Conservation (phyloP, 805 yeast genomes). For the Wickerhamiella nectarea region DNA sequence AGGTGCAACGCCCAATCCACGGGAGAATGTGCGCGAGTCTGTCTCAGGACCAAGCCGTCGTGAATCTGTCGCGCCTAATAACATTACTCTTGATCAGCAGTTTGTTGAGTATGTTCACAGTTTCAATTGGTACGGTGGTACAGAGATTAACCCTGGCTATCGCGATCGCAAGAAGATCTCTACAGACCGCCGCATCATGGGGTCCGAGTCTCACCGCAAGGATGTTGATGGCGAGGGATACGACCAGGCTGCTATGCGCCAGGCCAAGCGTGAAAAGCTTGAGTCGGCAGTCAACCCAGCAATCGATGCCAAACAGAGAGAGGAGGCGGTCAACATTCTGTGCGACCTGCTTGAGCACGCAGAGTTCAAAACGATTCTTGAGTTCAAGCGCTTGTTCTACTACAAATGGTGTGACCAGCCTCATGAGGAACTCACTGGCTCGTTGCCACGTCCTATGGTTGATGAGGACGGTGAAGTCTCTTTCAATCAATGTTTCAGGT, state of each 20-base stretch:
- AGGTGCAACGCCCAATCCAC: not conserved
- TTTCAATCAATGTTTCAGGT: slow-evolving; percentile 31
- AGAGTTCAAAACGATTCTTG: slow-evolving; percentile 18
- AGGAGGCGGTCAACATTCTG: slow-evolving; percentile 21
- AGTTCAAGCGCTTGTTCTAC: slow-evolving; percentile 23
- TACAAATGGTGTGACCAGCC: slow-evolving; percentile 8
- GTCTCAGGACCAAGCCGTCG: too few species aligned
- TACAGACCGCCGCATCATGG: slow-evolving; percentile 66
- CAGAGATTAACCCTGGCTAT: slow-evolving; percentile 66
- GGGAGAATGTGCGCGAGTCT: too few species aligned
- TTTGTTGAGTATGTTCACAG: slow-evolving; percentile 26
- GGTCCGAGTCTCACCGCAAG: slow-evolving; percentile 44
- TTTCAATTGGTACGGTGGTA: slow-evolving; percentile 78
- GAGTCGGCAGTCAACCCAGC: slow-evolving; percentile 17
- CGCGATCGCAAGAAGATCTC: slow-evolving; percentile 72
- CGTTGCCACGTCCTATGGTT: slow-evolving; percentile 11
- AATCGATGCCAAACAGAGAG: slow-evolving; percentile 23
- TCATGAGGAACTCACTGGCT: not conserved
- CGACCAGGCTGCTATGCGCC: slow-evolving; percentile 32
- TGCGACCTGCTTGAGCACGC: slow-evolving; percentile 12
- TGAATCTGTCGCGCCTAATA: not conserved
- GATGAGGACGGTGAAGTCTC: slow-evolving; percentile 19
- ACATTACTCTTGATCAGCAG: slow-evolving; percentile 11
- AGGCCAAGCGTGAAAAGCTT: slow-evolving; percentile 24
- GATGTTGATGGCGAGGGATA: slow-evolving; percentile 70